Conservation (phyloP, 1,139 yeast species). For the Scheffersomyces quercinus region DNA sequence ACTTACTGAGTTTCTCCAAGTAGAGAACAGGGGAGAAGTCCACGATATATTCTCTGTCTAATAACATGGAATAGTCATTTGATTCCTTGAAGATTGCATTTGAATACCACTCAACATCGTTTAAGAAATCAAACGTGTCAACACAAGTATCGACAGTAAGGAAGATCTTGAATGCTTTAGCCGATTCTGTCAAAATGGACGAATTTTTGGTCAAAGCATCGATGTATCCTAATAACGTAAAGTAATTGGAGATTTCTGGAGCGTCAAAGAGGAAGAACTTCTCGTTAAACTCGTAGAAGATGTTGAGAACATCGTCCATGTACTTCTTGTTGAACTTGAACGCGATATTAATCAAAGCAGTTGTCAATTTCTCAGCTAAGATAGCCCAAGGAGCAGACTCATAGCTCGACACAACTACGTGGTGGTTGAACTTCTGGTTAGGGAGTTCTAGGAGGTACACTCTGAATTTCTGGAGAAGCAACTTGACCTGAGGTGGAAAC, state of each 20-base stretch:
- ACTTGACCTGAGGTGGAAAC: slow-evolving; percentile 46
- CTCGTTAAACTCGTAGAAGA: slow-evolving; percentile 31
- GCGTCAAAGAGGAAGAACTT: slow-evolving; percentile 24
- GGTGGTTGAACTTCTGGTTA: slow-evolving; percentile 41
- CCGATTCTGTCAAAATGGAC: slow-evolving; percentile 28
- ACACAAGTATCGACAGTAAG: slow-evolving; percentile 37
- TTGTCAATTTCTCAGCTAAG: slow-evolving; percentile 36
- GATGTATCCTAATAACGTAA: slow-evolving; percentile 47
- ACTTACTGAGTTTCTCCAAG: slow-evolving; percentile 43
- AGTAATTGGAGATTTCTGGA: slow-evolving; percentile 36
- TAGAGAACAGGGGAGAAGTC: slow-evolving; percentile 46
- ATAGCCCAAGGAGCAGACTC: slow-evolving; percentile 40
- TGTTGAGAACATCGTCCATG: slow-evolving; percentile 27
- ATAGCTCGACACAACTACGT: slow-evolving; percentile 21
- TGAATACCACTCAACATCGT: slow-evolving; percentile 39
- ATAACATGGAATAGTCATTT: slow-evolving; percentile 22
- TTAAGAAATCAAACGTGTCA: slow-evolving; percentile 43
- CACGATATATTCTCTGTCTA: slow-evolving; percentile 31
- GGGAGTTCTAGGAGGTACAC: slow-evolving; percentile 63
- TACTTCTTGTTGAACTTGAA: slow-evolving; percentile 27
- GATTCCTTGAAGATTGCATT: slow-evolving; percentile 23
- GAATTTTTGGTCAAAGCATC: slow-evolving; percentile 42
- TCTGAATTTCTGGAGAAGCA: slow-evolving; percentile 53
- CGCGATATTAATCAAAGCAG: slow-evolving; percentile 40
- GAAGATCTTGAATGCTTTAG: slow-evolving; percentile 34